Conservation (phyloP, 2,329 filamentous ascomycete species). For the Phaeosphaeriaceae sp. region DNA sequence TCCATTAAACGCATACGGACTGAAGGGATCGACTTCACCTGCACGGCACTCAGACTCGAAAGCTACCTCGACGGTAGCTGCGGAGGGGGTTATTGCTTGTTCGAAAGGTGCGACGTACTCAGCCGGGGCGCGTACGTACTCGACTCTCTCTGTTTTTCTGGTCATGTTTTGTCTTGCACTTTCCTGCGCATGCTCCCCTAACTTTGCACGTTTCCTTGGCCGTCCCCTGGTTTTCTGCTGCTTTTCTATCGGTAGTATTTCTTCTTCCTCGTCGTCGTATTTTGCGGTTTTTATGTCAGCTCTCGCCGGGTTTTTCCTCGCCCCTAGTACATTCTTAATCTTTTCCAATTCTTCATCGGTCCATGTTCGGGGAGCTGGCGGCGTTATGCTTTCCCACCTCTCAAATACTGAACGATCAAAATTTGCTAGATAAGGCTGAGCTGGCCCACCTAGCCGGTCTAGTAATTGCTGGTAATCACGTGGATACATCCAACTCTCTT, state of each 20-base stretch:
- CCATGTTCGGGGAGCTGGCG: constrained; percentile 5
- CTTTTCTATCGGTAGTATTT: not conserved
- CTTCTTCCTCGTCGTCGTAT: not conserved
- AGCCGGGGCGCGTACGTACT: constrained; percentile 2
- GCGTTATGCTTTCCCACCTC: constrained; percentile 10
- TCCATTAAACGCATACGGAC: constrained; percentile 26
- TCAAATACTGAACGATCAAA: constrained; percentile 15
- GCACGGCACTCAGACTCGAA: constrained; percentile 8
- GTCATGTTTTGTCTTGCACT: not conserved
- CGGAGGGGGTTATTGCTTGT: not conserved
- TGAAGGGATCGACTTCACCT: constrained; percentile 11
- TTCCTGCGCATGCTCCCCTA: not conserved
- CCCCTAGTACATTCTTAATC: not conserved
- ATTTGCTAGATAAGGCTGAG: constrained; percentile 6
- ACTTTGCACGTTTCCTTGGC: not conserved
- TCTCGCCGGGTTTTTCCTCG: not conserved
- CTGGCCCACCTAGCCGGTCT: constrained; percentile 14
- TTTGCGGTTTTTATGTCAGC: not conserved
- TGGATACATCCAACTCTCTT: constrained; percentile 29
- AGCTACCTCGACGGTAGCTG: not conserved
- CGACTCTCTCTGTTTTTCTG: not conserved
- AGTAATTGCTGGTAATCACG: constrained; percentile 23
- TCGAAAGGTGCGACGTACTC: constrained; percentile 8
- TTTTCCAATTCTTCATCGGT: not conserved
- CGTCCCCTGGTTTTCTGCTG: not conserved